These are phyloP conservation scores for Sisymbrium altissimum DNA, from an alignment of 345 rosid genomes.

Conservation along the genomic window DNA sequence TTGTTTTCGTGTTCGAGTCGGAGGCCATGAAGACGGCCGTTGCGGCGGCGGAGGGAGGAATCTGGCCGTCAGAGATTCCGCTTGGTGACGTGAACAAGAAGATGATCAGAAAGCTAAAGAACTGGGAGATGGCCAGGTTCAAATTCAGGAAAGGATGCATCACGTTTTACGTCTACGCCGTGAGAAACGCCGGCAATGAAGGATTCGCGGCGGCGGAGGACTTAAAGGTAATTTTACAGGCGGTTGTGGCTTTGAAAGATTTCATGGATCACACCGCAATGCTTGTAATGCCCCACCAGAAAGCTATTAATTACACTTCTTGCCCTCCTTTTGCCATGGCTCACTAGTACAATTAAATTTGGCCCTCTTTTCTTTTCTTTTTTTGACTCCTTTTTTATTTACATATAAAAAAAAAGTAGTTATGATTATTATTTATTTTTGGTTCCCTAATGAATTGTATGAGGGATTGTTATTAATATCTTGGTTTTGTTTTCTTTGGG, in stretches of 20 bases:
- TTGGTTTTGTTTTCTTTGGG: not conserved
- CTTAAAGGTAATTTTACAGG: constrained; percentile 64
- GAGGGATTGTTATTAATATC: constrained; percentile 6
- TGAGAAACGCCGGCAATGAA: constrained; percentile 46
- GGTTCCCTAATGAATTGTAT: not conserved
- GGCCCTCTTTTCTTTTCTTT: not conserved
- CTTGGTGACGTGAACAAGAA: constrained; percentile 87
- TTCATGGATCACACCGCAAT: constrained; percentile 97
- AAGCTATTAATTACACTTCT: constrained; percentile 55
- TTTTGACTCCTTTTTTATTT: not conserved
- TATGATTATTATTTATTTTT: constrained; percentile 14
- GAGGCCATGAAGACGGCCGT: constrained; percentile 55
- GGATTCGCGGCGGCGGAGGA: constrained; percentile 82
- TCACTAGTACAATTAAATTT: constrained; percentile 34
- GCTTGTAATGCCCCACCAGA: constrained; percentile 92
- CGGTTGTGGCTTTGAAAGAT: constrained; percentile 85
- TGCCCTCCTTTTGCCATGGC: constrained; percentile 65
- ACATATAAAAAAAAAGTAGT: not conserved
- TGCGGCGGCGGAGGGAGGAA: constrained; percentile 36
- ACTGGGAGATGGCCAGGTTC: constrained; percentile 88
- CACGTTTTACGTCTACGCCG: constrained; percentile 96
- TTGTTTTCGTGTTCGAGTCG: constrained; percentile 79
- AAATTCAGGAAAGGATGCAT: constrained; percentile 93
- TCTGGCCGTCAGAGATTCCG: constrained; percentile 85
- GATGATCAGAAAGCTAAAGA: constrained; percentile 57